Evolutionary conservation across 495 filamentous ascomycete species (phyloP).

Genomic region (Penicillium daleae): DNA sequence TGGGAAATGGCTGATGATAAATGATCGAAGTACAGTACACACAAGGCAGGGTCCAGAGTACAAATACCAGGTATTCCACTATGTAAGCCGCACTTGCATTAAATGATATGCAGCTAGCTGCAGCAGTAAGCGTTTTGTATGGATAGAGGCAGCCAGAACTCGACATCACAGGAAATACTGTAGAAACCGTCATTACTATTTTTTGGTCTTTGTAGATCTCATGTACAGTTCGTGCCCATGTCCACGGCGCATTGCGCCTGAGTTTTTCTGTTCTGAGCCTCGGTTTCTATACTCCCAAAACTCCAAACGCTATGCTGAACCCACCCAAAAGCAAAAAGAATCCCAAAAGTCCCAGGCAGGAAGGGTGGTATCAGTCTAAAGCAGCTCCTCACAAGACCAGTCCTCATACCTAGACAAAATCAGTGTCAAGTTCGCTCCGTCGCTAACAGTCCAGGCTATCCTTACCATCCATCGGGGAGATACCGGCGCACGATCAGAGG

Average conservation of each 20-base stretch:
- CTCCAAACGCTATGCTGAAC: conserved; percentile 49
- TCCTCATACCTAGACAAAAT: conserved; percentile 80
- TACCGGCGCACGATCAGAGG: conserved; percentile 92
- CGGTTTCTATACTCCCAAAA: conserved; percentile 31
- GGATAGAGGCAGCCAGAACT: not conserved
- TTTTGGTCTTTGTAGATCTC: conserved; percentile 29
- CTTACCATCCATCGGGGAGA: conserved; percentile 95
- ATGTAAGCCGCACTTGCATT: not conserved
- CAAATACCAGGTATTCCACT: not conserved
- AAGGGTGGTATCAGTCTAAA: conserved; percentile 42
- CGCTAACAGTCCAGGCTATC: conserved; percentile 16
- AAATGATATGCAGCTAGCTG: not conserved
- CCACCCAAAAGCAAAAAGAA: conserved; percentile 27
- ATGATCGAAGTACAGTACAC: no score
- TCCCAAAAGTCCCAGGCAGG: conserved; percentile 11
- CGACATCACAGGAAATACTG: not conserved
- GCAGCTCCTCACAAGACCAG: conserved; percentile 96
- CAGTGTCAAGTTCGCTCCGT: not conserved
- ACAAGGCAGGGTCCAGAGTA: no score
- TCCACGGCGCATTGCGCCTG: conserved; percentile 13
- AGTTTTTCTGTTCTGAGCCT: conserved; percentile 19
- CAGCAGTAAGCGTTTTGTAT: not conserved
- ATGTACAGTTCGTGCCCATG: conserved; percentile 31
- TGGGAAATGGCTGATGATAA: not conserved
- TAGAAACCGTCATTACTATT: conserved; percentile 29